Evolutionary conservation across 768 basidiomycete genomes (phyloP).

Genomic region (Psilocybe sp.): DNA sequence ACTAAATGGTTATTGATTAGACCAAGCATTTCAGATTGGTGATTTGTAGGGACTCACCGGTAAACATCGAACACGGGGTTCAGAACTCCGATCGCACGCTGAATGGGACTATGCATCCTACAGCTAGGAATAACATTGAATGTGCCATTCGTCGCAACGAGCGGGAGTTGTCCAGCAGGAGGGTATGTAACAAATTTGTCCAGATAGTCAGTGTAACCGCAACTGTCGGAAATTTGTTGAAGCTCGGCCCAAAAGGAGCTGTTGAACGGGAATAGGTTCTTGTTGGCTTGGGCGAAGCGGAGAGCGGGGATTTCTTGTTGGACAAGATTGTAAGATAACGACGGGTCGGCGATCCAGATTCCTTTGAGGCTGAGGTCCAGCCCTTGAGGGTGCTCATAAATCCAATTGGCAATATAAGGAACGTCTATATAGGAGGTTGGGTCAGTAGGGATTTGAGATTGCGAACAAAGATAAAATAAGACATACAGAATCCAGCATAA

Average conservation of each 20-base stretch:
- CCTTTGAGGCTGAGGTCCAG: constrained; percentile 53
- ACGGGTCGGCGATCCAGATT: constrained; percentile 58
- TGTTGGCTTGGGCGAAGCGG: constrained; percentile 54
- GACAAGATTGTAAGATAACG: constrained; percentile 46
- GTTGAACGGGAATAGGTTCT: constrained; percentile 60
- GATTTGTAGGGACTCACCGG: constrained; percentile 26
- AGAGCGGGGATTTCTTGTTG: constrained; percentile 68
- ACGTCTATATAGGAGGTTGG: constrained; percentile 21
- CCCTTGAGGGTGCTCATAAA: constrained; percentile 58
- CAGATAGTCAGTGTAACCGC: constrained; percentile 61
- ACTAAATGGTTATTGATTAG: constrained; percentile 14
- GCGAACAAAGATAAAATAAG: not conserved
- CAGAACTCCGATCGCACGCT: constrained; percentile 43
- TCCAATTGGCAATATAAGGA: constrained; percentile 66
- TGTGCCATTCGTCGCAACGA: constrained; percentile 44
- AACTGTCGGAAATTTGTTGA: constrained; percentile 47
- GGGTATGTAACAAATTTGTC: constrained; percentile 63
- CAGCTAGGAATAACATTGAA: constrained; percentile 38
- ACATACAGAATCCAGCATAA: constrained; percentile 28
- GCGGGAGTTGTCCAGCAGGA: constrained; percentile 57
- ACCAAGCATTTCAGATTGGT: not conserved
- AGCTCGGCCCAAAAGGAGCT: constrained; percentile 50
- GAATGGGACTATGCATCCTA: constrained; percentile 46
- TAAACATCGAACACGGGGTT: constrained; percentile 60
- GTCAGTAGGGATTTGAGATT: not conserved